Base-by-base conservation (phyloP, 2,329 filamentous ascomycete species). In the Aspergillus texensis region DNA sequence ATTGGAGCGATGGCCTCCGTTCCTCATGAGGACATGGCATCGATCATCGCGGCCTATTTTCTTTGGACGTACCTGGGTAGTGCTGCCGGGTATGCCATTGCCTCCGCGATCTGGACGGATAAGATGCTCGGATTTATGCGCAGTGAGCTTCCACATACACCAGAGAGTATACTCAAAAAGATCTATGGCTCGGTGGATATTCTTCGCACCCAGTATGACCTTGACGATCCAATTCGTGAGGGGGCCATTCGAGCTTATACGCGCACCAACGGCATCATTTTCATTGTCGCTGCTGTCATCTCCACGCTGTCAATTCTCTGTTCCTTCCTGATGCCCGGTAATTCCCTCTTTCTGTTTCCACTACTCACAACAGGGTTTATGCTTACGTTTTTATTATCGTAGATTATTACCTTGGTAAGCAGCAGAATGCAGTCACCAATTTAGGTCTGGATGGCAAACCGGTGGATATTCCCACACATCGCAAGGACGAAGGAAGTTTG, bases 1-100 rank as follows among this genome's bases (percentile, higher is more conserved):
- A 79, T 82, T 0, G 80, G 77, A 8, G 71, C 67, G 4, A 78
- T 81, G 61, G 78, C 78, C 12, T 81, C 79, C 0, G 80, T 81
- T 0, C 78, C 79, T 0, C 80, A 82, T 65, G 74, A 81, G 59
- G 79, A 82, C 48, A 63, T 82, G 56, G 78, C 80, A 2, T 70
- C 74, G 0, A 66, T 77, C 50, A 81, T 81, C 58, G 63, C 79
- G 1, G 19, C 28, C 3, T 66, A 80, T 11, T 74, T 78, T 0
- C 68, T 81, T 6, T 81, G 79, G 79, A 77, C 75, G 6, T 79
- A 76, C 2, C 60, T 81, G 9, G 80, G 77, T 1, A 78, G 74
- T 0, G 75, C 73, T 2, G 67, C 81, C 6, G 80, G 80, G 24
- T 80, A 75, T 52, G 77, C 80, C 26, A 68, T 82, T 45, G 70